phyloP scores from a whole-genome alignment of 2,329 filamentous ascomycete species.

The Trematosphaeria pertusa region DNA sequence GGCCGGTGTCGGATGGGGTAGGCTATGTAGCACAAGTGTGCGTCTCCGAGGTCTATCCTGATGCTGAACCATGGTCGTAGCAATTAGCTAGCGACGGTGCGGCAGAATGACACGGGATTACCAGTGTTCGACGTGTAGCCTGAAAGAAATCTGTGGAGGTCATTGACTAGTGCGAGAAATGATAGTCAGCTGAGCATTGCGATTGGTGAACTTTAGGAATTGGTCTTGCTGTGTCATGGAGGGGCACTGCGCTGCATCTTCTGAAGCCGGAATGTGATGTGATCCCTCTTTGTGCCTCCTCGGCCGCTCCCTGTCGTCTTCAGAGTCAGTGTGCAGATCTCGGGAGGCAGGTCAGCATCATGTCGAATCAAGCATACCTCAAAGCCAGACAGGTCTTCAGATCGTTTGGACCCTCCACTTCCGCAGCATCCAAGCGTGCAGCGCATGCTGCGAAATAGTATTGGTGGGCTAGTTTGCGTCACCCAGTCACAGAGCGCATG shows the following conservation, averaged over 20 bases:
- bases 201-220: conserved; percentile 14
- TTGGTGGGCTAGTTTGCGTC: conserved; percentile 23
- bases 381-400: too few species aligned
- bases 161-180: conserved; percentile 5
- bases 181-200: not conserved
- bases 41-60: conserved; percentile 11
- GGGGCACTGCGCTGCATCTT: not conserved
- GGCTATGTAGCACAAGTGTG: conserved; percentile 9
- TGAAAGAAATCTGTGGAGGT: conserved; percentile 4
- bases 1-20: conserved; percentile 16
- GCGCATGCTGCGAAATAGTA: conserved; percentile 12
- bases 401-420: not conserved
- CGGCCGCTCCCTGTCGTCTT: too few species aligned
- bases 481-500: conserved; percentile 30
- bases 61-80: conserved; percentile 21
- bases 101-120: conserved; percentile 9
- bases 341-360: too few species aligned
- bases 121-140: not conserved
- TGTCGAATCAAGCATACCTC: too few species aligned
- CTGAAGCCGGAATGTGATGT: too few species aligned
- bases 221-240: conserved; percentile 6
- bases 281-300: too few species aligned
- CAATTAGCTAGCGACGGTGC: conserved; percentile 14
- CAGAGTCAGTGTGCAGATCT: too few species aligned
- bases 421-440: not conserved